These are phyloP conservation scores for Pholiota molesta DNA, from an alignment of 768 basidiomycete genomes.

Conservation along the genomic window DNA sequence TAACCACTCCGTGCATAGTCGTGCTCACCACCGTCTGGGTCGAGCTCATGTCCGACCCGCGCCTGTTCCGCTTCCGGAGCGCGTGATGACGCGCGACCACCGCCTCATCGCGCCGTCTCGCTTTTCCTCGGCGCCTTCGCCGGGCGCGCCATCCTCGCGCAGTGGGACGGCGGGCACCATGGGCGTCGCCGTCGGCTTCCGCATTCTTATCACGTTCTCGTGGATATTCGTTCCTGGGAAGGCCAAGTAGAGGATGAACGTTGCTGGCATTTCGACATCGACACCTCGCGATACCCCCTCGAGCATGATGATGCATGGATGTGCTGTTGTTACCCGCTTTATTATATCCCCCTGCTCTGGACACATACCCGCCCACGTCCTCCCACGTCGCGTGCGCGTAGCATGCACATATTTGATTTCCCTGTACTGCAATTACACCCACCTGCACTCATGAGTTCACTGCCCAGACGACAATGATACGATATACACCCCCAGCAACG, in stretches of 20 bases:
- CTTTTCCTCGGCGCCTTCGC: constrained; percentile 80
- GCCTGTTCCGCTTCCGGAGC: constrained; percentile 62
- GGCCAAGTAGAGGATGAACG: background rate
- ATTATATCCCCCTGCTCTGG: too few relatives aligned
- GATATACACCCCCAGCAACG: too few relatives aligned
- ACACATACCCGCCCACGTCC: too few relatives aligned
- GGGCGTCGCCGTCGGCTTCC: constrained; percentile 66
- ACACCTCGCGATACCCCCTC: too few relatives aligned
- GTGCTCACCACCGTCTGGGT: constrained; percentile 90
- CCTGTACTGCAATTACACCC: too few relatives aligned
- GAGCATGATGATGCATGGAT: too few relatives aligned
- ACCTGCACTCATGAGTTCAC: too few relatives aligned
- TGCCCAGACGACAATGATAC: too few relatives aligned
- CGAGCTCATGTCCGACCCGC: constrained; percentile 82
- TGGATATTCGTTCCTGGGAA: constrained; percentile 69
- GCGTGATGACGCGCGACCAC: constrained; percentile 68
- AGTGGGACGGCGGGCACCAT: constrained; percentile 63
- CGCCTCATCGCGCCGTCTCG: constrained; percentile 62
- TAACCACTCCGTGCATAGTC: constrained; percentile 40
- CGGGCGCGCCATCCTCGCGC: constrained; percentile 59
- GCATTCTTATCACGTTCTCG: constrained; percentile 59
- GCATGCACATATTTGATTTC: too few relatives aligned
- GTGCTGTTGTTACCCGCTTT: too few relatives aligned
- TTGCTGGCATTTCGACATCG: too few relatives aligned
- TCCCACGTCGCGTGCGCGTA: too few relatives aligned